A percentile compares a stretch with the other conserved stretches of the same genome.
phyloP scores from a whole-genome alignment of 106 monocot species.

The Alisma plantagoaquatica region DNA sequence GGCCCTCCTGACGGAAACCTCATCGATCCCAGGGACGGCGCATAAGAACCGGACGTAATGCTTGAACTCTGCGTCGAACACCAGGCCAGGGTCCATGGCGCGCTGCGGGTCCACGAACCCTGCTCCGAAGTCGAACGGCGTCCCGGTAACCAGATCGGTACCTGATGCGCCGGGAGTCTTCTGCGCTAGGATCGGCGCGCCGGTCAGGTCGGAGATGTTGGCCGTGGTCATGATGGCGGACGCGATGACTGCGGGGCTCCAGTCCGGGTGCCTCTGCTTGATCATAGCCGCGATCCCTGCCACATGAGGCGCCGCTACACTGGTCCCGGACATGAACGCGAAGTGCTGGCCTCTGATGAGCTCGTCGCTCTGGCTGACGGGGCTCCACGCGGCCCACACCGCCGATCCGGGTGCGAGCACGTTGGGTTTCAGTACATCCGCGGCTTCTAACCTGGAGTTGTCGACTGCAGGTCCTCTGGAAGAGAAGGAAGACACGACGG shows the following conservation, averaged over 20 bases:
- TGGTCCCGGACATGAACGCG: slow-evolving; percentile 54
- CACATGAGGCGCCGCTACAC: slow-evolving; percentile 79
- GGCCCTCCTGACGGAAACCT: slow-evolving; percentile 32
- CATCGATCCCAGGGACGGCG: slow-evolving; percentile 46
- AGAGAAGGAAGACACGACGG: slow-evolving; percentile 48
- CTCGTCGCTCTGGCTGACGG: slow-evolving; percentile 24
- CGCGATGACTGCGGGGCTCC: slow-evolving; percentile 56
- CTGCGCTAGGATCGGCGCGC: slow-evolving; percentile 18
- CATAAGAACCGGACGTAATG: slow-evolving; percentile 65
- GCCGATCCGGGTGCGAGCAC: slow-evolving; percentile 59
- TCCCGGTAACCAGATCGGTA: slow-evolving; percentile 16
- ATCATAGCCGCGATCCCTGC: slow-evolving; percentile 66
- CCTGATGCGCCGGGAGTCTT: too few relatives aligned
- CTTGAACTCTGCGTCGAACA: slow-evolving; percentile 39
- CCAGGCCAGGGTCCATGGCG: slow-evolving; percentile 57
- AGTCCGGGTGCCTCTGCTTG: slow-evolving; percentile 49
- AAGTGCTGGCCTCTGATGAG: slow-evolving; percentile 26
- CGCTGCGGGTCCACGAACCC: slow-evolving; percentile 41
- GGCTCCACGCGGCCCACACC: slow-evolving; percentile 84
- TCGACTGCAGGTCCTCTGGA: slow-evolving; percentile 74
- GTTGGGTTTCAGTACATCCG: slow-evolving; percentile 70
- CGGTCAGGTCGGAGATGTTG: slow-evolving; percentile 14
- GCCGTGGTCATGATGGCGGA: slow-evolving; percentile 75
- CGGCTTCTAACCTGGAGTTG: slow-evolving; percentile 39
- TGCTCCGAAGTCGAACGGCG: slow-evolving; percentile 63